Evolutionary conservation across 2,329 filamentous ascomycete species (phyloP), one percentile per base, ranked within the genome.

Genomic region (Neofusicoccum umdonicola): DNA sequence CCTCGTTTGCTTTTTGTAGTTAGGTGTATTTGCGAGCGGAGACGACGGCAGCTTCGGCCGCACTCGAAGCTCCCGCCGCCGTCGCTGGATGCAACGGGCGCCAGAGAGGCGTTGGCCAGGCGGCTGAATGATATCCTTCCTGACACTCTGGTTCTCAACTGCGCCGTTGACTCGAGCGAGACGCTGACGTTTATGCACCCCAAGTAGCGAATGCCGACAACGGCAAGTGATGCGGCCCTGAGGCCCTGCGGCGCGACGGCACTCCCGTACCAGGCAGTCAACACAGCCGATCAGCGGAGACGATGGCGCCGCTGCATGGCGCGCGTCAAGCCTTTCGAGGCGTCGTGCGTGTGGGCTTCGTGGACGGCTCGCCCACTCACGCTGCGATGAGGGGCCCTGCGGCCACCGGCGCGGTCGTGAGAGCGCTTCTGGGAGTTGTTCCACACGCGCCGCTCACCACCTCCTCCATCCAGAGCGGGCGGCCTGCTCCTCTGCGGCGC

Each of bases 1-100:
- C 54, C 54, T 45, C 22, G 37, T 58, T 58, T 58, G 54, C 54
- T 60, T 44, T 37, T 60, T 37, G 56, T 60, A 60, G 56, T 60
- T 60, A 47, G 54, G 39, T 31, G 22, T 45, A 60, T 22, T 39
- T 19, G 22, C 39, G 39, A 17, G 37, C 19, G 52, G 52, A 27
- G 37, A 22, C 22, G 54, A 35, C 54, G 41, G 54, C 22, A 17
- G 34, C 27, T 19, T 37, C 19, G 31, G 50, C 37, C 27, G 50
- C 13, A 22, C 27, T 50, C 22, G 12, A 22, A 22, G n/a, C 17
- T 31, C 48, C 27, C 17, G 48, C 12, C 19, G 35, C 19, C 19
- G 19, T 22, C 19, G 19, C 19, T 22, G 19, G 19, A 2, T 22
- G 19, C 19, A 22, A 22, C 19, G 19, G 19, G 19, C 19, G 19